Percentiles rank a stretch among this genome's conserved stretches.
These are phyloP conservation scores for Mitragyna speciosa DNA, from an alignment of 257 asterid genomes.

Conservation along the genomic window DNA sequence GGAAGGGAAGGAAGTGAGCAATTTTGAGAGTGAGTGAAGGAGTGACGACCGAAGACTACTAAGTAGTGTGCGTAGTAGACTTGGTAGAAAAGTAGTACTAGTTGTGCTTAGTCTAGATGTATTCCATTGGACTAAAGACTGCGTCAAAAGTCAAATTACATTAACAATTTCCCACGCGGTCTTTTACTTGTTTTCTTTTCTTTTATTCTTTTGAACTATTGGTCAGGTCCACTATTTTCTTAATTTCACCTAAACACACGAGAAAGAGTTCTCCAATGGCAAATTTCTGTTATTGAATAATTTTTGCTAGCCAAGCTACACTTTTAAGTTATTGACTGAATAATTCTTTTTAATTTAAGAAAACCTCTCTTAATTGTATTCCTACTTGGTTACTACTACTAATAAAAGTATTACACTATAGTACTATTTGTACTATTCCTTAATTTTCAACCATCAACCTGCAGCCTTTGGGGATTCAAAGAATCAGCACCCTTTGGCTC, in stretches of 20 bases:
- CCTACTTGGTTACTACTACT: not conserved
- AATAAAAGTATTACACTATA: not conserved
- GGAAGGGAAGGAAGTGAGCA: slow-evolving; percentile 8
- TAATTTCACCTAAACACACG: not conserved
- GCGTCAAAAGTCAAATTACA: slow-evolving; percentile 25
- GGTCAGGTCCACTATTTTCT: not conserved
- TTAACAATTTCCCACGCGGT: not conserved
- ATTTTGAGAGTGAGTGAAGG: slow-evolving; percentile 16
- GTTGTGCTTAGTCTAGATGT: not conserved
- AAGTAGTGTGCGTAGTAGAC: slow-evolving; percentile 1
- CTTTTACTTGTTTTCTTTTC: not conserved
- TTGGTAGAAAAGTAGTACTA: not conserved
- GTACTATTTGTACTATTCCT: not conserved
- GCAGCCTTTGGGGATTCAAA: slow-evolving; percentile 18
- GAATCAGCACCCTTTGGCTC: not conserved
- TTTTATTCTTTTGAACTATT: not conserved
- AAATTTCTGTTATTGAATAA: too few relatives aligned
- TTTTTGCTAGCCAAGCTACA: not conserved
- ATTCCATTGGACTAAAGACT: not conserved
- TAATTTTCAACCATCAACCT: not conserved
- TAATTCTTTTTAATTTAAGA: not conserved
- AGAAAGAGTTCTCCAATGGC: too few relatives aligned
- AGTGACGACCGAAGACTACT: slow-evolving; percentile 24
- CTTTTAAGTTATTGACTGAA: not conserved
- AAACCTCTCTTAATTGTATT: not conserved